Conservation (phyloP, 2,329 filamentous ascomycete species). For the Teratosphaeria epicoccoides region DNA sequence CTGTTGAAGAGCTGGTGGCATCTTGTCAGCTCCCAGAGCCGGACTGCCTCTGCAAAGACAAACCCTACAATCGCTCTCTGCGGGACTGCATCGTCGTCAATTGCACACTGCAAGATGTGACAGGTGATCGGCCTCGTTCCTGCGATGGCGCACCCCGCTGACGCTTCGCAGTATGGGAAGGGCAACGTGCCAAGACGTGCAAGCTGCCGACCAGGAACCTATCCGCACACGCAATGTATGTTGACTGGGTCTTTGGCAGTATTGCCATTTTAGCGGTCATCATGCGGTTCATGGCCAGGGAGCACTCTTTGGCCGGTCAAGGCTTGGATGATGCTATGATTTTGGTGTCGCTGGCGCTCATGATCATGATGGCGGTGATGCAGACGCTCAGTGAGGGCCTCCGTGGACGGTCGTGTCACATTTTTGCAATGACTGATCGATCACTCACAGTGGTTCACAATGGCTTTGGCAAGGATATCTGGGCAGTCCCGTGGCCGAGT, state of each 20-base stretch:
- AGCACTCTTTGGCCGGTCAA: background rate
- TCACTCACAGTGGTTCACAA: background rate
- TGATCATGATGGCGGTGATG: background rate
- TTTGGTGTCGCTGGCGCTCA: background rate
- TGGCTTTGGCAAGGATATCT: background rate
- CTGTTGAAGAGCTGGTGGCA: background rate
- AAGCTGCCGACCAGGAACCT: background rate
- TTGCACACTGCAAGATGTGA: background rate
- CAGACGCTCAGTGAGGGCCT: background rate
- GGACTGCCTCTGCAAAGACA: background rate
- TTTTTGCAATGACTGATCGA: background rate
- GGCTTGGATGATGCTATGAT: background rate
- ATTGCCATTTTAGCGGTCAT: background rate
- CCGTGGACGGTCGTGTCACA: no score
- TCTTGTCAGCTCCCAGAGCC: background rate
- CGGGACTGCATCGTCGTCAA: background rate
- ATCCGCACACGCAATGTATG: background rate
- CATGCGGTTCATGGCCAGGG: background rate
- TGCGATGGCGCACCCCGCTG: background rate
- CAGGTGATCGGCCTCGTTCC: background rate
- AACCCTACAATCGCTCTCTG: background rate
- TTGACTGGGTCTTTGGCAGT: background rate
- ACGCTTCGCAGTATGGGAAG: background rate
- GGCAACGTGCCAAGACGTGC: background rate
- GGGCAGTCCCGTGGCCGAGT: background rate